Evolutionary conservation across 225 moss, liverwort and hornwort species (phyloP).

Genomic region (Climacium dendroides): DNA sequence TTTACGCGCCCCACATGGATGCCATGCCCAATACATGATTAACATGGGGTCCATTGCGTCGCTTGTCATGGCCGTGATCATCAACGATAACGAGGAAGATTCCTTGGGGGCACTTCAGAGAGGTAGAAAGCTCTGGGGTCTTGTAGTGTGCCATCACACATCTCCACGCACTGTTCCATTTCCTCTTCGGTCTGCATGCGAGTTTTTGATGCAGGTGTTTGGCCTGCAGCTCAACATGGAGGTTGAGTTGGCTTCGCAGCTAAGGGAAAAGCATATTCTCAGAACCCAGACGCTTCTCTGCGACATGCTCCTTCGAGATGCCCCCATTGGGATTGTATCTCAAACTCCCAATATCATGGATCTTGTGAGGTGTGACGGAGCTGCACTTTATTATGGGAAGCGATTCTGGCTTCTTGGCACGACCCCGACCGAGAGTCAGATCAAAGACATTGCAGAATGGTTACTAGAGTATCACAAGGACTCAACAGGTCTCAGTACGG

Average conservation of each 20-base stretch:
- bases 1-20: slow-evolving; percentile 42
- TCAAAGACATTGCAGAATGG: slow-evolving; percentile 43
- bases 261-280: slow-evolving; percentile 43
- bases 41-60: slow-evolving; percentile 48
- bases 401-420: slow-evolving; percentile 42
- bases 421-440: slow-evolving; percentile 38
- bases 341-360: slow-evolving; percentile 47
- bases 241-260: slow-evolving; percentile 41
- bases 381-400: slow-evolving; percentile 44
- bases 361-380: slow-evolving; percentile 42
- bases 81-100: slow-evolving; percentile 46
- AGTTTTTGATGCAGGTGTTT: slow-evolving; percentile 55
- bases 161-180: slow-evolving; percentile 31
- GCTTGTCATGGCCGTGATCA: slow-evolving; percentile 39
- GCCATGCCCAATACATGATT: slow-evolving; percentile 36
- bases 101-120: slow-evolving; percentile 18
- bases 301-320: slow-evolving; percentile 53
- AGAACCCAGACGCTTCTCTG: slow-evolving; percentile 49
- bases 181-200: slow-evolving; percentile 44
- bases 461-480: slow-evolving; percentile 42
- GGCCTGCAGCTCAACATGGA: slow-evolving; percentile 51
- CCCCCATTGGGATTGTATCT: slow-evolving; percentile 44
- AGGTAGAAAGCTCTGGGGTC: slow-evolving; percentile 48
- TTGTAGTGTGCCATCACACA: slow-evolving; percentile 42
- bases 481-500: slow-evolving; percentile 42